Evolutionary conservation across 768 basidiomycete species (phyloP).

Genomic region (Cyclocybe aegerita): DNA sequence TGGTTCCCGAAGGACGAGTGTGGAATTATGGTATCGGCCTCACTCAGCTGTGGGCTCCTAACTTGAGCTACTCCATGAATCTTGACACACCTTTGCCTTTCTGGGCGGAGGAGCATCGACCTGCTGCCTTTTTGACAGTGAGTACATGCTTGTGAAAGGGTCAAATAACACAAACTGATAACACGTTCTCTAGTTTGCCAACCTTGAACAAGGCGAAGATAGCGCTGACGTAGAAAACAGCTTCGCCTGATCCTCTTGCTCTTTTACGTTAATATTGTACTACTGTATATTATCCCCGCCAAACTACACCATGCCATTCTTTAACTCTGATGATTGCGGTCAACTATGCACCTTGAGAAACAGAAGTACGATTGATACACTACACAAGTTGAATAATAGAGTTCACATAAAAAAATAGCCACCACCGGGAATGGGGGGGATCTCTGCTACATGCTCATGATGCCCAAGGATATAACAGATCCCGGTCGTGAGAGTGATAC

Average conservation of each 20-base stretch:
- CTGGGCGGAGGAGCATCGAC: conserved; percentile 96
- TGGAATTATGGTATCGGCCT: conserved; percentile 98
- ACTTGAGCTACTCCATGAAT: conserved; percentile 75
- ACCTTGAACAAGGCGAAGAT: conserved; percentile 86
- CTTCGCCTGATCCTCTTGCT: conserved; percentile 60
- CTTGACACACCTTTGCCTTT: conserved; percentile 92
- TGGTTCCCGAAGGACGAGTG: conserved; percentile 90
- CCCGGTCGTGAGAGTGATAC: conserved; percentile 47
- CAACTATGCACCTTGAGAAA: too few relatives aligned
- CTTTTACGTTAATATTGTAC: conserved; percentile 11
- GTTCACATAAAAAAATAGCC: conserved; percentile 1
- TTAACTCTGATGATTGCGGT: not conserved
- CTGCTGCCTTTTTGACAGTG: conserved; percentile 90
- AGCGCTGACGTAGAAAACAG: conserved; percentile 95
- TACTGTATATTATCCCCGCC: not conserved
- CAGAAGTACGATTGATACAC: not conserved
- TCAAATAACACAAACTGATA: conserved; percentile 1
- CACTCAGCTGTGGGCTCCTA: conserved; percentile 88
- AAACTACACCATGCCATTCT: conserved; percentile 3
- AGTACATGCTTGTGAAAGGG: conserved; percentile 28
- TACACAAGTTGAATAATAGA: conserved; percentile 1
- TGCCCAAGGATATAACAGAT: conserved; percentile 54
- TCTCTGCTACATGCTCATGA: conserved; percentile 37
- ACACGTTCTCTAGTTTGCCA: conserved; percentile 66
- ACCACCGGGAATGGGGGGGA: conserved; percentile 1